phyloP scores from a whole-genome alignment of 345 rosid genomes.

The Lenwebbia sp. region DNA sequence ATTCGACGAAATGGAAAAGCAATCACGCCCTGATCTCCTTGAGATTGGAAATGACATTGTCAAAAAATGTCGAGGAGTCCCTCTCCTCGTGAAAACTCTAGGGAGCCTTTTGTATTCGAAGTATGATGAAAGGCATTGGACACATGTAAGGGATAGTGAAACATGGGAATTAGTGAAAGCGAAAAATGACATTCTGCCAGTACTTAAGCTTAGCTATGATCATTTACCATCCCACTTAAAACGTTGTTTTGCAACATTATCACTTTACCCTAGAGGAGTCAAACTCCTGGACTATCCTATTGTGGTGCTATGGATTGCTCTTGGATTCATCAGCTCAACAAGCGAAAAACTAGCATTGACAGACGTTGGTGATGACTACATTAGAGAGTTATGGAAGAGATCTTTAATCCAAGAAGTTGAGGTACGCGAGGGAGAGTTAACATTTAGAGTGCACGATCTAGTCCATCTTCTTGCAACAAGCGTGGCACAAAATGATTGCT shows the following conservation, averaged over 20 bases:
- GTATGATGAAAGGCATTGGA: not conserved
- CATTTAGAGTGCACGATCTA: rapidly evolving
- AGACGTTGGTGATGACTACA: rapidly evolving
- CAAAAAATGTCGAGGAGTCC: not conserved
- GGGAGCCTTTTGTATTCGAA: not conserved
- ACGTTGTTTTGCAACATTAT: not conserved
- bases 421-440: rapidly evolving
- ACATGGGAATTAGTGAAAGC: not conserved
- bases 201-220: not conserved
- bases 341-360: not conserved
- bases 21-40: not conserved
- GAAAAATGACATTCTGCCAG: not conserved
- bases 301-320: rapidly evolving
- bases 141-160: not conserved
- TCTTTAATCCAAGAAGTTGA: not conserved
- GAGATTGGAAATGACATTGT: not conserved
- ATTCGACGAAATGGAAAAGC: not conserved
- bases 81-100: not conserved
- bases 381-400: not conserved
- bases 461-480: not conserved
- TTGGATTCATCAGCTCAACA: not conserved
- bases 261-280: not conserved
- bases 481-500: not conserved
- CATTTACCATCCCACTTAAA: not conserved
- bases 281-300: rapidly evolving